Percentiles rank a stretch among this genome's conserved stretches.
Conservation (phyloP, 2,329 filamentous ascomycete species). For the Penicillium rolfsii region DNA sequence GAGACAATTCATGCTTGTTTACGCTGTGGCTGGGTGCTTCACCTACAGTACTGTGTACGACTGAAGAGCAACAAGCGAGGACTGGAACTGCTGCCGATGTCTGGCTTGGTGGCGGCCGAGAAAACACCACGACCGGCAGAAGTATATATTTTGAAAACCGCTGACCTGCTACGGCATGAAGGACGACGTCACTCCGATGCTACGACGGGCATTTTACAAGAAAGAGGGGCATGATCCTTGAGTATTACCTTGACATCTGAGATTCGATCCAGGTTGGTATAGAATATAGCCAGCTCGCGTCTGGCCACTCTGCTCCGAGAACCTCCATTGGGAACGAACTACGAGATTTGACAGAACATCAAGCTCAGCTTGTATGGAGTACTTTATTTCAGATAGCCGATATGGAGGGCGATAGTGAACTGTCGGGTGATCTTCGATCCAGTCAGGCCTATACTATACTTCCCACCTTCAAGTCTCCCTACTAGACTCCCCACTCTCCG, state of each 20-base stretch:
- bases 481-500: not conserved
- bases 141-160: not conserved
- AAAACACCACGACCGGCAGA: not conserved
- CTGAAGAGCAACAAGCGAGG: not conserved
- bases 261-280: not conserved
- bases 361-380: not conserved
- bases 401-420: not conserved
- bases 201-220: not conserved
- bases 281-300: too few species aligned
- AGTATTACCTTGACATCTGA: too few species aligned
- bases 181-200: too few species aligned
- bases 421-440: not conserved
- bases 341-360: not conserved
- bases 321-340: not conserved
- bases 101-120: not conserved
- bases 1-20: not conserved
- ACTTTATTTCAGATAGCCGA: not conserved
- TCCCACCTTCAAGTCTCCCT: not conserved
- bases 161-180: too few species aligned
- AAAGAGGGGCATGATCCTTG: not conserved
- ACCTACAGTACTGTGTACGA: not conserved
- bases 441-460: not conserved
- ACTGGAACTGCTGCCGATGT: not conserved
- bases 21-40: not conserved
- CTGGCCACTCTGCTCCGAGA: not conserved